Base-by-base conservation (phyloP, 306 rosid genomes). In the Carpinus fangiana region DNA sequence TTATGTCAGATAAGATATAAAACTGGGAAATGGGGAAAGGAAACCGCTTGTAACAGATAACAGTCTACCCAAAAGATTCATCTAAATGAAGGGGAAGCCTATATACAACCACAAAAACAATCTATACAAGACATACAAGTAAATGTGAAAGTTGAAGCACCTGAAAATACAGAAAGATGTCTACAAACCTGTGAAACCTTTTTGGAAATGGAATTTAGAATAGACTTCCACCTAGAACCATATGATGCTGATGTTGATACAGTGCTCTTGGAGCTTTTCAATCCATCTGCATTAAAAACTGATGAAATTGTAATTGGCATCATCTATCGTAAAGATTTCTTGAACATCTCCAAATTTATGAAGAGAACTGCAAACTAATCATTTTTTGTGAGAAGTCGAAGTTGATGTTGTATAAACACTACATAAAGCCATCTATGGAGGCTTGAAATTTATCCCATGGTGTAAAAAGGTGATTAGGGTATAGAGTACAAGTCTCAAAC, bases 171-270 rank as follows among this genome's bases (percentile, higher is more conserved):
- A 56, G 8, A 43, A 6, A 66, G 17, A 77, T 18, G 41, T 56
- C 18, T 38, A 77, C 85, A 72, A 78, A 94, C 98, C 98, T 94
- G 97, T 47, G 98, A 95, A 86, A 95, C 93, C 54, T 95, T 97
- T 86, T 86, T 91, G 81, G 97, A 93, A 67, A 95, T 77, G 38
- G 95, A 85, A 82, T 87, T 80, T 56, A 91, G 73, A 20, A 95
- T 65, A 45, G 90, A 83, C 72, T 91, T 95, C 98, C 93, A 95
- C 83, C 83, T 85, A 45, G 97, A 92, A 73, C 87, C 91, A 51
- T 23, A 45, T 70, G 81, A 64, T 70, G 34, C 3, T 31, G 91
- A 72, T 68, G 88, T 77, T 74, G 89, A 51, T 43, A 80, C 14
- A 26, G 79, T 21, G 75, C 75, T 85, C 91, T 73, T 88, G 47